Base-by-base conservation (phyloP, 768 basidiomycete species). In the Lactifluus volemus region DNA sequence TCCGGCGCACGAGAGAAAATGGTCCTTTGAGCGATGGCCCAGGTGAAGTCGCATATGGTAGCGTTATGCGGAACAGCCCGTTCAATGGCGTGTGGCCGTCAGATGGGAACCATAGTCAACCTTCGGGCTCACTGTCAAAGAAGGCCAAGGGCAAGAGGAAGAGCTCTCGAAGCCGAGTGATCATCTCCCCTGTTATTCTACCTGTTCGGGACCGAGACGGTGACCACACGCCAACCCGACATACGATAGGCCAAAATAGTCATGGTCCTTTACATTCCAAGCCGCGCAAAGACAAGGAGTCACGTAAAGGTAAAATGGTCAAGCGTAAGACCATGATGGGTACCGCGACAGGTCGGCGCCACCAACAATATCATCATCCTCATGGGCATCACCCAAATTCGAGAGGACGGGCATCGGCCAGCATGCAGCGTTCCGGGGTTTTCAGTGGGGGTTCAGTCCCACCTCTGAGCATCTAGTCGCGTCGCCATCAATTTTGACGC, bases 381-480 rank as follows among this genome's bases (percentile, higher is more conserved):
- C 84, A 83, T 64, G 78, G 81, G 14, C 82, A 83, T 67, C 81
- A 84, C 63, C 84, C 86, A 25, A 88, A 88, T 69, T 73, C 75
- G 70, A 88, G 85, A 74, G 73, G 75, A 54, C 79, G 86, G 45
- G 77, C 81, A 57, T 76, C 79, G 49, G 75, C 76, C 57, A 79
- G 84, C 54, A 72, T 77, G 70, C 86, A 88, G 71, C 78, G 79
- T 63, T 68, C 73, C 21, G 68, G 70, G 4, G 39, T 58, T 11
- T 76, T 71, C 59, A 30, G 55, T 45, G 61, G 61, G 34, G 65
- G 59, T 53, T 60, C 63, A 25, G 65, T 66, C 53, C 65, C 65
- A 44, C 65, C 65, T 49, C 57, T 66, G 44, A 66, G 30, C 42
- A 63, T 66, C 49, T 66, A 61, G 58, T 10, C 29, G 42, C 25